A percentile compares a stretch with the other conserved stretches of the same genome.
These are phyloP conservation scores for Sporobolomyces roseus DNA, from an alignment of 768 basidiomycete genomes.

Conservation along the genomic window DNA sequence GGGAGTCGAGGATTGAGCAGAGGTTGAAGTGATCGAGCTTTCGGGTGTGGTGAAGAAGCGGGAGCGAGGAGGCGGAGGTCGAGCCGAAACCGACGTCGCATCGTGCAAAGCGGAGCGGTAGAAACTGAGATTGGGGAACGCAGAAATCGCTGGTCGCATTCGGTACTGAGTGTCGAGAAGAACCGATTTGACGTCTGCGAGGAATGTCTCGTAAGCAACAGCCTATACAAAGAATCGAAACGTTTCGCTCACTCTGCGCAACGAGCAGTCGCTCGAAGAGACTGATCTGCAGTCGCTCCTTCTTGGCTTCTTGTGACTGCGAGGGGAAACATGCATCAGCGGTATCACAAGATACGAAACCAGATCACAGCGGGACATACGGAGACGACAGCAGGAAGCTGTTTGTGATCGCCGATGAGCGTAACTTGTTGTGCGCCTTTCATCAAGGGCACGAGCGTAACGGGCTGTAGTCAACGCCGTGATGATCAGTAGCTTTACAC, in stretches of 20 bases:
- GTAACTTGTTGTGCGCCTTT: conserved; percentile 82
- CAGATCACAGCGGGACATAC: conserved; percentile 4
- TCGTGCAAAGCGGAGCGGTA: conserved; percentile 68
- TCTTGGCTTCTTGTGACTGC: conserved; percentile 67
- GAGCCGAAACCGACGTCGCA: conserved; percentile 19
- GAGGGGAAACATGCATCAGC: too few relatives aligned
- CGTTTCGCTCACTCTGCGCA: conserved; percentile 59
- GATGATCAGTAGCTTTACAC: too few relatives aligned
- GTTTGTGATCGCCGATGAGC: conserved; percentile 95
- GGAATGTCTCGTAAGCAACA: background rate
- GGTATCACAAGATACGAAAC: too few relatives aligned
- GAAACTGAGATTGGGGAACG: conserved; percentile 79
- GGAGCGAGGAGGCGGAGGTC: conserved; percentile 20
- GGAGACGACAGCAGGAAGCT: conserved; percentile 78
- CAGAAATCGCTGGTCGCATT: conserved; percentile 87
- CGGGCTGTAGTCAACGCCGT: conserved; percentile 60
- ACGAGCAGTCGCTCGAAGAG: conserved; percentile 86
- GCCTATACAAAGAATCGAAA: too few relatives aligned
- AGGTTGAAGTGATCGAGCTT: background rate
- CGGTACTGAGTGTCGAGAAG: conserved; percentile 94
- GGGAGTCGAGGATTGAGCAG: conserved; percentile 51
- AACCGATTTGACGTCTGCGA: conserved; percentile 71
- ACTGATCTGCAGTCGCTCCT: conserved; percentile 69
- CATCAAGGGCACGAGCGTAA: conserved; percentile 85
- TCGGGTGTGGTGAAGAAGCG: conserved; percentile 20